Evolutionary conservation across 805 yeast genomes (phyloP).

Genomic region (Scheffersomyces stipitis): DNA sequence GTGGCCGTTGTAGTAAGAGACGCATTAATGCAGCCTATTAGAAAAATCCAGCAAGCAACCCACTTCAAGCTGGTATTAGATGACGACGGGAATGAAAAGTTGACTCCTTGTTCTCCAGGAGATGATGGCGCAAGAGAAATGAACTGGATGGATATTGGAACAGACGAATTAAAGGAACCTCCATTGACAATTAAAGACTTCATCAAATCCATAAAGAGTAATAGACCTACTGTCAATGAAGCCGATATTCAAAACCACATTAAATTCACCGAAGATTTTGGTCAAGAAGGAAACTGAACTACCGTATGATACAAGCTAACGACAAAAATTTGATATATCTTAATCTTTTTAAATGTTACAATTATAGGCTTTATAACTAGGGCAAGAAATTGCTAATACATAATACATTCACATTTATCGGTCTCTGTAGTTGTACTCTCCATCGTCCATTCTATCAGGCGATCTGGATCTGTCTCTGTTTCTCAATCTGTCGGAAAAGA

Average conservation of each 20-base stretch:
- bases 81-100: conserved; percentile 44
- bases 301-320: too few relatives aligned
- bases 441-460: background rate
- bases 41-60: conserved; percentile 93
- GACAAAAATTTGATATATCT: too few relatives aligned
- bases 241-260: conserved; percentile 79
- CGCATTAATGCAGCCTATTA: conserved; percentile 96
- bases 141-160: conserved; percentile 90
- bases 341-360: too few relatives aligned
- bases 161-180: conserved; percentile 89
- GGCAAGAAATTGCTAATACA: too few relatives aligned
- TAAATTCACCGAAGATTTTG: conserved; percentile 91
- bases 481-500: conserved; percentile 28
- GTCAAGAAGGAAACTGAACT: conserved; percentile 86
- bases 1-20: conserved; percentile 95
- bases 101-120: conserved; percentile 98
- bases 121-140: conserved; percentile 80
- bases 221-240: conserved; percentile 92
- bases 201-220: conserved; percentile 84
- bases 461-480: conserved; percentile 1
- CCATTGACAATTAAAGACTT: conserved; percentile 87
- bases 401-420: too few relatives aligned
- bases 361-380: too few relatives aligned
- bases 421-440: background rate
- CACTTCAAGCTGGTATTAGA: conserved; percentile 72